These are phyloP conservation scores for Orbilia quercus DNA, from an alignment of 2,329 filamentous ascomycete genomes.

Conservation along the genomic window DNA sequence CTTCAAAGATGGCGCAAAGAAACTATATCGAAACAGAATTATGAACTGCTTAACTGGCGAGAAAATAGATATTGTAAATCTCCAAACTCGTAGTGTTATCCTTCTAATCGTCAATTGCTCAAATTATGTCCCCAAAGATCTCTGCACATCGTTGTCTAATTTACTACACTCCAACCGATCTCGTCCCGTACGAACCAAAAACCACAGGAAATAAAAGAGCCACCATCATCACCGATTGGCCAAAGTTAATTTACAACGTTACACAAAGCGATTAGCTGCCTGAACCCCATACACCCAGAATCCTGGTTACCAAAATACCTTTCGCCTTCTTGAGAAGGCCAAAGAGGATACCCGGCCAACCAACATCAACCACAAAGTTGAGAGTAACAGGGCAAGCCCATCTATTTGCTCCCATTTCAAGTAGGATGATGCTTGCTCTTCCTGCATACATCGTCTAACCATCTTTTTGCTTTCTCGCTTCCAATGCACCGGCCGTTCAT, in stretches of 20 bases:
- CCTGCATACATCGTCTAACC: slow-evolving; percentile 3
- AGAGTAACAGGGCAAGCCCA: background rate
- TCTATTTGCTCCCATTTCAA: background rate
- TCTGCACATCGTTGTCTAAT: too few species aligned
- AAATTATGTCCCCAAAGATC: too few species aligned
- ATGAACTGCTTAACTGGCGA: too few species aligned
- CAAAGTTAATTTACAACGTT: background rate
- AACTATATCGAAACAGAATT: too few species aligned
- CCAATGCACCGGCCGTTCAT: slow-evolving; percentile 4
- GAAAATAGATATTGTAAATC: too few species aligned
- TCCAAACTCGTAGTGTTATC: too few species aligned
- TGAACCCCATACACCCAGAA: background rate
- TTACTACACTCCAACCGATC: too few species aligned
- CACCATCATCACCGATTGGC: background rate
- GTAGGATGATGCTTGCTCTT: background rate
- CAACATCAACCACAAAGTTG: slow-evolving; percentile 36
- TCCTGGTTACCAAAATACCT: background rate
- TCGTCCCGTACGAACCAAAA: background rate
- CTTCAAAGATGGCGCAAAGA: too few species aligned
- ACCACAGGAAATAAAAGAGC: background rate
- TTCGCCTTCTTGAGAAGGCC: background rate
- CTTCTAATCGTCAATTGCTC: too few species aligned
- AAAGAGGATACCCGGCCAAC: background rate
- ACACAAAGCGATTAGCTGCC: slow-evolving; percentile 8
- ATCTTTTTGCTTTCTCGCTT: slow-evolving; percentile 39